Percentiles rank a stretch among this genome's conserved stretches.
phyloP scores from a whole-genome alignment of 352 stramenopile genomes.

The Discostella stelligera region DNA sequence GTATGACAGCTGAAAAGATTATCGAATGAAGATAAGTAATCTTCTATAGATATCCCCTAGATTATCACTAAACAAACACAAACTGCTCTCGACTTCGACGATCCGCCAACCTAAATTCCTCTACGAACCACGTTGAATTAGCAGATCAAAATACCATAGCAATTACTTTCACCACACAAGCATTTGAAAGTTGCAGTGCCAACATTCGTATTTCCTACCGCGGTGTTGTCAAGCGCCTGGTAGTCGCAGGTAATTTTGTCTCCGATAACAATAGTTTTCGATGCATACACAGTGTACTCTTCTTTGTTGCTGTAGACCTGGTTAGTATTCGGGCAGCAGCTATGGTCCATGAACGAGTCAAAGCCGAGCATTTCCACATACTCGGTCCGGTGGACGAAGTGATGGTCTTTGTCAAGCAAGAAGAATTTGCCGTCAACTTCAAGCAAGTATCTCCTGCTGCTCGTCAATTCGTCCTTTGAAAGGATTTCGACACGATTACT shows the following conservation, averaged over 20 bases:
- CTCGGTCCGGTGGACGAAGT: constrained; percentile 28
- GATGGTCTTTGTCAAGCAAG: constrained; percentile 17
- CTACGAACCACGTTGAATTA: not conserved
- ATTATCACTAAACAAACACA: too few species aligned
- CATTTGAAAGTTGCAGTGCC: constrained; percentile 28
- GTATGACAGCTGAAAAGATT: too few species aligned
- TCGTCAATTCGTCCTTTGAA: constrained; percentile 11
- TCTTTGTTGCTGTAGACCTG: constrained; percentile 22
- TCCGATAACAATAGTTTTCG: constrained; percentile 16
- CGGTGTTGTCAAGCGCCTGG: constrained; percentile 16
- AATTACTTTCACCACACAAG: constrained; percentile 29
- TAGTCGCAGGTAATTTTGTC: constrained; percentile 40
- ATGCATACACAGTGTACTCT: constrained; percentile 21
- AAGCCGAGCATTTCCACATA: constrained; percentile 35
- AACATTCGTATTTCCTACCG: constrained; percentile 1
- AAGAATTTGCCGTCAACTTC: constrained; percentile 15
- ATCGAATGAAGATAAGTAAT: too few species aligned
- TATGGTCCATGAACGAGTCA: constrained; percentile 35
- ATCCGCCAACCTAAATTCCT: not conserved
- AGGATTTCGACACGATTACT: constrained; percentile 18
- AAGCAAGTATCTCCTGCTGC: constrained; percentile 6
- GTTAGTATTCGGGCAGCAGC: constrained; percentile 17
- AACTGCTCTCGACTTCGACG: not conserved
- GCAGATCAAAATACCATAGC: constrained; percentile 18
- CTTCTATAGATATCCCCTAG: too few species aligned